Conservation (phyloP, 2,329 filamentous ascomycete genomes). For the Aspergillus sojae region DNA sequence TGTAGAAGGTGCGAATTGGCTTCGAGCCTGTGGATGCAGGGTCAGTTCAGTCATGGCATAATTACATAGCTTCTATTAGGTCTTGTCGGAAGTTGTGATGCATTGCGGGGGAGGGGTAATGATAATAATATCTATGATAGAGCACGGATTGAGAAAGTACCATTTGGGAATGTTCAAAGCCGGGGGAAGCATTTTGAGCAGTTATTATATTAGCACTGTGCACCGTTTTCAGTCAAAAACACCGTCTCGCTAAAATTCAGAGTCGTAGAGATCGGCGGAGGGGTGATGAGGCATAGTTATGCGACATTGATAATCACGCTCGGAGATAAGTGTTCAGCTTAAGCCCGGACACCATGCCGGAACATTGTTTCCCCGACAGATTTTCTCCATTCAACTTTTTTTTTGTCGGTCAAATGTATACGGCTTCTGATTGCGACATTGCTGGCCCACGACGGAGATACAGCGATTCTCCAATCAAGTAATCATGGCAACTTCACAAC, state of each 20-base stretch:
- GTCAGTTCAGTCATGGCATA: constrained; percentile 3
- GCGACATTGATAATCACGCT: constrained; percentile 1
- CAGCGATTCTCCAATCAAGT: constrained; percentile 14
- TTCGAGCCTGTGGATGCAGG: constrained; percentile 66
- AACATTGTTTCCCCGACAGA: constrained; percentile 28
- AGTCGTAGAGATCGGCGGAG: background rate
- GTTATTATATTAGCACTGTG: background rate
- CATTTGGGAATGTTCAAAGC: constrained; percentile 52
- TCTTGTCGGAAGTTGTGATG: constrained; percentile 5
- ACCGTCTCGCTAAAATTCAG: background rate
- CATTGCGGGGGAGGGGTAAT: constrained; percentile 22
- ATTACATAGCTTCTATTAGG: background rate
- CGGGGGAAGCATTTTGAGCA: constrained; percentile 36
- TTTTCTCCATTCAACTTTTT: constrained; percentile 35
- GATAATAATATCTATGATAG: background rate
- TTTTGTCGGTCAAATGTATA: constrained; percentile 7
- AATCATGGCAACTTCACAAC: constrained; percentile 46
- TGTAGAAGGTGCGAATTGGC: constrained; percentile 90
- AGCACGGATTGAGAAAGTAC: constrained; percentile 26
- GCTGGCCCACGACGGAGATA: constrained; percentile 13
- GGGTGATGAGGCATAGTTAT: constrained; percentile 3
- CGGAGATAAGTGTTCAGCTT: constrained; percentile 33
- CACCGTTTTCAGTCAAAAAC: background rate
- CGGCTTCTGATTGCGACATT: constrained; percentile 1
- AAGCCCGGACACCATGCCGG: constrained; percentile 31